These are phyloP conservation scores for Priceomyces medius DNA, from an alignment of 805 yeast genomes.

Conservation along the genomic window DNA sequence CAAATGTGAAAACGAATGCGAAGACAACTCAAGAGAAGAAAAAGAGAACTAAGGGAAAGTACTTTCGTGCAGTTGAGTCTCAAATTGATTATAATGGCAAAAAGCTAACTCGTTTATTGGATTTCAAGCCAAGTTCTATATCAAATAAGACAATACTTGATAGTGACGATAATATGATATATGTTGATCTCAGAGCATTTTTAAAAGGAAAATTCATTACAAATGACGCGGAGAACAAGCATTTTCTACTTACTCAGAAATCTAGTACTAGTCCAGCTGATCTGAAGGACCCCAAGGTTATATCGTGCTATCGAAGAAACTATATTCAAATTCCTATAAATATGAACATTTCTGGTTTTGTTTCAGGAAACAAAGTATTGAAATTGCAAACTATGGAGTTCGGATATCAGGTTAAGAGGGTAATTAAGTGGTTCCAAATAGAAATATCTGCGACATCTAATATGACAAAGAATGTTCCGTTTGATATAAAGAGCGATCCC, in stretches of 20 bases:
- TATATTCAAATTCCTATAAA: conserved; percentile 35
- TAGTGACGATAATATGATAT: conserved; percentile 25
- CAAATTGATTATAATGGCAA: conserved; percentile 26
- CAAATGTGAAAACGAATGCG: not conserved
- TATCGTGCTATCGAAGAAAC: conserved; percentile 47
- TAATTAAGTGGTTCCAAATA: conserved; percentile 36
- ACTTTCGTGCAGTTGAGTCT: conserved; percentile 14
- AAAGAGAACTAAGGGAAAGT: conserved; percentile 11
- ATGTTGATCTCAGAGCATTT: conserved; percentile 32
- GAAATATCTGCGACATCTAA: conserved; percentile 38
- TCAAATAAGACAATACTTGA: conserved; percentile 29
- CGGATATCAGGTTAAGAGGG: conserved; percentile 37
- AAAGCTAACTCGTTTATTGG: conserved; percentile 28
- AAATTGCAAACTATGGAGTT: conserved; percentile 34
- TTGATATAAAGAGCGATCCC: conserved; percentile 22
- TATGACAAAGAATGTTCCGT: conserved; percentile 29
- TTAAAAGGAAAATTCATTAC: conserved; percentile 44
- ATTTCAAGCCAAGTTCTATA: conserved; percentile 20
- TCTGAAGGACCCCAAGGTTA: conserved; percentile 32
- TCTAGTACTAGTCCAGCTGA: conserved; percentile 5
- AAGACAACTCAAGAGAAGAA: conserved; percentile 5
- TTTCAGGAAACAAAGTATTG: conserved; percentile 22
- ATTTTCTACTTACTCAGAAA: conserved; percentile 23
- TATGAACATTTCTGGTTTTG: conserved; percentile 28
- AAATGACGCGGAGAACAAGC: conserved; percentile 39